These are phyloP conservation scores for Simplicillium aogashimaense DNA, from an alignment of 2,329 filamentous ascomycete genomes.

Conservation along the genomic window DNA sequence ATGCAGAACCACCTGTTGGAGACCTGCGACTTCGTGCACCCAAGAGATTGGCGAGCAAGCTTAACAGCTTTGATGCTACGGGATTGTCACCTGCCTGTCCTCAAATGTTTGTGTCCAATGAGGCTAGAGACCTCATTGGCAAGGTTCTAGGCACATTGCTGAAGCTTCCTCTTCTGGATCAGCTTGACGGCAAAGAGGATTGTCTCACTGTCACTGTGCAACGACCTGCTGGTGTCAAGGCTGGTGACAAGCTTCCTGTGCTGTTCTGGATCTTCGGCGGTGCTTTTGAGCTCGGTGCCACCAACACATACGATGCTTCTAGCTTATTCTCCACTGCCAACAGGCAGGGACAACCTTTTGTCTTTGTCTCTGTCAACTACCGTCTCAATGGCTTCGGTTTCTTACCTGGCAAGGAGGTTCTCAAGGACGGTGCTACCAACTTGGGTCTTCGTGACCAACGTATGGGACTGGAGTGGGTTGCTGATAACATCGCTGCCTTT, in stretches of 20 bases:
- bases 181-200: constrained; percentile 34
- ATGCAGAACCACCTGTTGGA: constrained; percentile 49
- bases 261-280: constrained; percentile 50
- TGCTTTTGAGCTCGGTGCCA: constrained; percentile 28
- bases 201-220: constrained; percentile 39
- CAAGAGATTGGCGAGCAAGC: constrained; percentile 26
- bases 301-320: constrained; percentile 25
- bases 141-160: constrained; percentile 26
- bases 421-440: constrained; percentile 45
- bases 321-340: constrained; percentile 22
- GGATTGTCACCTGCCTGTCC: constrained; percentile 42
- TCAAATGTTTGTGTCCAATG: constrained; percentile 43
- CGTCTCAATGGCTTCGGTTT: constrained; percentile 55
- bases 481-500: constrained; percentile 54
- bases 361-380: constrained; percentile 58
- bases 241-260: constrained; percentile 38
- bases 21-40: constrained; percentile 50
- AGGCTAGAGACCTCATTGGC: constrained; percentile 18
- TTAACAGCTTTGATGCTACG: constrained; percentile 35
- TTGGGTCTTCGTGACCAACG: constrained; percentile 52
- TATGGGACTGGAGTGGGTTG: constrained; percentile 50
- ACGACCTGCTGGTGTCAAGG: constrained; percentile 30
- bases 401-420: constrained; percentile 44
- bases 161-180: constrained; percentile 34
- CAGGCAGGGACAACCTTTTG: constrained; percentile 40